Conservation (phyloP, 805 yeast species). For the Starmera amethionina region DNA sequence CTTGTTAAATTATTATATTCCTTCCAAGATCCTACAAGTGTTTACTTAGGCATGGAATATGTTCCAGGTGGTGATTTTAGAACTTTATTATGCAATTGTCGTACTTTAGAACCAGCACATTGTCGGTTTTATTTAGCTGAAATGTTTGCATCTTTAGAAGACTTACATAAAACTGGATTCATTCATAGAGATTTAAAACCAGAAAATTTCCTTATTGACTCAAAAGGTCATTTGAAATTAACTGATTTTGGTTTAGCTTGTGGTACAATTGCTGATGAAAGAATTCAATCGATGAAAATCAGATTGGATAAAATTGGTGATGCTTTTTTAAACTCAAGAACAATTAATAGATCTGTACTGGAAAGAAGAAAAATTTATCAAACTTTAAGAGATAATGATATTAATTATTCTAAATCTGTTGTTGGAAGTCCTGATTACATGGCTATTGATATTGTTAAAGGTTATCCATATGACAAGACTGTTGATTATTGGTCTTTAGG, state of each 20-base stretch:
- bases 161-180: conserved; percentile 88
- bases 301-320: conserved; percentile 64
- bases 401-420: conserved; percentile 85
- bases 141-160: conserved; percentile 92
- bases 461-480: conserved; percentile 87
- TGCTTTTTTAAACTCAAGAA: conserved; percentile 46
- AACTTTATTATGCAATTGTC: conserved; percentile 87
- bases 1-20: conserved; percentile 88
- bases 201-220: conserved; percentile 83
- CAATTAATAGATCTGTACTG: conserved; percentile 53
- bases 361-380: conserved; percentile 86
- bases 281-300: conserved; percentile 86
- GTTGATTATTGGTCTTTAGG: conserved; percentile 99
- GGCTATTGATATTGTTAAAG: conserved; percentile 90
- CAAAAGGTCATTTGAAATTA: conserved; percentile 83
- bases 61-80: conserved; percentile 99
- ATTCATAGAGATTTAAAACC: conserved; percentile 97
- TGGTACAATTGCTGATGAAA: conserved; percentile 85
- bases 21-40: conserved; percentile 84
- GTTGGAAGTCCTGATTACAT: conserved; percentile 98
- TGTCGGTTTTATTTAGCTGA: conserved; percentile 92
- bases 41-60: conserved; percentile 95
- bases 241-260: conserved; percentile 98
- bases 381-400: conserved; percentile 61
- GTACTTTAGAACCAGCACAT: conserved; percentile 86